Conservation (phyloP, 1,139 yeast species). For the Debaryomyces udenii region DNA sequence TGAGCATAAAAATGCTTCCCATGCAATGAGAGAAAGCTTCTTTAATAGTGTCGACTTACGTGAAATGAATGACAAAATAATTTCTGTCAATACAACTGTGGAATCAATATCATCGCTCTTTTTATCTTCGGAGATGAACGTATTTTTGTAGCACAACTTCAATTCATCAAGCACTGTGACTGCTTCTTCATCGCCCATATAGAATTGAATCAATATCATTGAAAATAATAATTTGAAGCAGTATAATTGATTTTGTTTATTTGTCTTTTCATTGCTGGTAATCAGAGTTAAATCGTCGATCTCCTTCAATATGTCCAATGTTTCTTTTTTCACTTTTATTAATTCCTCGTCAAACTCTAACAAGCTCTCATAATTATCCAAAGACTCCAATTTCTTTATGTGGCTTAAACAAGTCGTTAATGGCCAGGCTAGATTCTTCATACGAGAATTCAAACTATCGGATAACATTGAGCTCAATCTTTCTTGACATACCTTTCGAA, state of each 20-base stretch:
- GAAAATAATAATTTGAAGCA: conserved; percentile 76
- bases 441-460: conserved; percentile 52
- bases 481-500: conserved; percentile 53
- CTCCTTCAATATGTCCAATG: conserved; percentile 51
- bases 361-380: conserved; percentile 30
- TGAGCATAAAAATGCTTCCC: conserved; percentile 61
- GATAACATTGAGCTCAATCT: conserved; percentile 67
- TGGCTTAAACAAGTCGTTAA: conserved; percentile 39
- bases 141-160: conserved; percentile 52
- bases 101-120: conserved; percentile 36
- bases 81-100: conserved; percentile 72
- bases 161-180: conserved; percentile 75
- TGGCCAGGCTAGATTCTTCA: conserved; percentile 65
- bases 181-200: conserved; percentile 80
- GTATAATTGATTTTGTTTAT: conserved; percentile 28
- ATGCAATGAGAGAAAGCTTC: conserved; percentile 70
- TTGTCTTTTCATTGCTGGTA: conserved; percentile 6
- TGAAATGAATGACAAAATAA: conserved; percentile 73
- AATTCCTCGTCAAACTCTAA: conserved; percentile 60
- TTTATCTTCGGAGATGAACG: conserved; percentile 24
- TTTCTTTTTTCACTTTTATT: conserved; percentile 48
- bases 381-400: conserved; percentile 29
- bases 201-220: conserved; percentile 76
- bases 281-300: conserved; percentile 35
- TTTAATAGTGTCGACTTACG: conserved; percentile 73